phyloP scores from a whole-genome alignment of 352 stramenopile genomes.

The Pythium volutum region DNA sequence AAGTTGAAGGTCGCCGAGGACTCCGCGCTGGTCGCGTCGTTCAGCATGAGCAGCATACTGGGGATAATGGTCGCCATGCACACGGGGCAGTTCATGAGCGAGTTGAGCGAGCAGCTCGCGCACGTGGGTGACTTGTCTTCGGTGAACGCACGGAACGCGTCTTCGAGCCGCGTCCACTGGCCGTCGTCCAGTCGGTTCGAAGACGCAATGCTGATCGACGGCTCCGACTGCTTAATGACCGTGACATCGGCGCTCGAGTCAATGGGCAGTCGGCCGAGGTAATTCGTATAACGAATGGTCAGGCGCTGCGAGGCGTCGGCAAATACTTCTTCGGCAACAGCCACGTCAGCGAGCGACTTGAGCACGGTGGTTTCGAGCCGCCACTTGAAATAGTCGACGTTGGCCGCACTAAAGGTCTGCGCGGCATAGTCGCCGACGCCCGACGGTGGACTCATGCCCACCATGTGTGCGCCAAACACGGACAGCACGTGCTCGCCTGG shows the following conservation, averaged over 20 bases:
- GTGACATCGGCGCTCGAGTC: background rate
- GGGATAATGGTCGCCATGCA: conserved; percentile 7
- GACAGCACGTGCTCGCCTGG: conserved; percentile 7
- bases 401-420: background rate
- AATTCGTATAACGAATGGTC: conserved; percentile 9
- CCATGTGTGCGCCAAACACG: background rate
- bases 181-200: background rate
- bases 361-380: background rate
- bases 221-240: background rate
- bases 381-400: background rate
- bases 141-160: background rate
- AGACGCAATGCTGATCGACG: conserved; percentile 2
- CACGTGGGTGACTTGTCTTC: conserved; percentile 1
- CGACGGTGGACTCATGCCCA: background rate
- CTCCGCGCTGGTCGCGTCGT: background rate
- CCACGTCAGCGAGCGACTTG: background rate
- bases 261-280: background rate
- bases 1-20: conserved; percentile 1
- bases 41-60: conserved; percentile 12
- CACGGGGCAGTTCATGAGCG: conserved; percentile 10
- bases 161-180: background rate
- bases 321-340: background rate
- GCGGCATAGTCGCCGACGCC: background rate
- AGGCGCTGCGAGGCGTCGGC: background rate
- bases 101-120: background rate